Conservation (phyloP, 2,329 filamentous ascomycete genomes). For the Ophiostoma perfectum region DNA sequence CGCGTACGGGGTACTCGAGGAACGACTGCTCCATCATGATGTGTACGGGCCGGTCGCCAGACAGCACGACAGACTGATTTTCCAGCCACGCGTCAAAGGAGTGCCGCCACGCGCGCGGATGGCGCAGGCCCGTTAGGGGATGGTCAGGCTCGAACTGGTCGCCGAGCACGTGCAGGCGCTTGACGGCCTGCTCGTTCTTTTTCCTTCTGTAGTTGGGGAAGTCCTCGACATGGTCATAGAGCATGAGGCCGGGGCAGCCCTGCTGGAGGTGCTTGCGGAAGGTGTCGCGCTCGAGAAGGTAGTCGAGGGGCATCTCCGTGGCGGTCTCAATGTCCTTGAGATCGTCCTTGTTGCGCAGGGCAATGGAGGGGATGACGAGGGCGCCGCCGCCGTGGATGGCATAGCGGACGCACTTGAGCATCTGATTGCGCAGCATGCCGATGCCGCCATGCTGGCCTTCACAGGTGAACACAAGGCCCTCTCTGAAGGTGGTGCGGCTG, state of each 20-base stretch:
- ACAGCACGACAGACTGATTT: conserved; percentile 26
- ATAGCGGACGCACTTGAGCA: conserved; percentile 39
- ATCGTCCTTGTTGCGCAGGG: conserved; percentile 33
- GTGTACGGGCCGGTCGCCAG: conserved; percentile 28
- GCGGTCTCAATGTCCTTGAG: conserved; percentile 32
- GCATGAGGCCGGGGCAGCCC: conserved; percentile 31
- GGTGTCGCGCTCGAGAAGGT: conserved; percentile 31
- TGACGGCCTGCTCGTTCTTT: conserved; percentile 17
- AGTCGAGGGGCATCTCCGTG: conserved; percentile 31
- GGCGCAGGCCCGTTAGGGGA: conserved; percentile 27
- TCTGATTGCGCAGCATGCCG: conserved; percentile 39
- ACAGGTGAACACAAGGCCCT: conserved; percentile 37
- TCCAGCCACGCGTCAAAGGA: conserved; percentile 32
- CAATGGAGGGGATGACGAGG: conserved; percentile 36
- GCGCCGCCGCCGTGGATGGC: conserved; percentile 37
- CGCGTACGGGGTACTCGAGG: conserved; percentile 36
- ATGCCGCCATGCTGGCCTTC: conserved; percentile 38
- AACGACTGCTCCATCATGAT: conserved; percentile 34
- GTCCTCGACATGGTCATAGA: conserved; percentile 31
- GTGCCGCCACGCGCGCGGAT: conserved; percentile 30
- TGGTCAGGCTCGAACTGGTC: conserved; percentile 34
- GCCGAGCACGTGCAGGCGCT: conserved; percentile 29
- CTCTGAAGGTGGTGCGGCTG: conserved; percentile 32
- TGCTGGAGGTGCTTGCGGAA: conserved; percentile 29
- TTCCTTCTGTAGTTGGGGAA: conserved; percentile 29